These are phyloP conservation scores for Apiospora kogelbergensis DNA, from an alignment of 2,329 filamentous ascomycete species.

Conservation along the genomic window DNA sequence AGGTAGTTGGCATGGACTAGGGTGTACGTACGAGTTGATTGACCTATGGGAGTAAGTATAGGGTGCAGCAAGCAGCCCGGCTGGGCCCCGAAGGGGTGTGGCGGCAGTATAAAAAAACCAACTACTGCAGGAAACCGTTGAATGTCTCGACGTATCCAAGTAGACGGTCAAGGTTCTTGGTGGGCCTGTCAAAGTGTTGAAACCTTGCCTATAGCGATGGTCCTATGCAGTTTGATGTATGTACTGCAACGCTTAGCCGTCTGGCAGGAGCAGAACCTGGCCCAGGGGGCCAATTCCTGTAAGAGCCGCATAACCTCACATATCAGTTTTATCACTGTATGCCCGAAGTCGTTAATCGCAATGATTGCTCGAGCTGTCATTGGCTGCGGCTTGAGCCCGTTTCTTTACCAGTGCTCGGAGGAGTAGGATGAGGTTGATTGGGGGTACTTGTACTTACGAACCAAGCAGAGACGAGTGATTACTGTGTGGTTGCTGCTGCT, in stretches of 20 bases:
- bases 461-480: neutral
- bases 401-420: neutral
- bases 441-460: neutral
- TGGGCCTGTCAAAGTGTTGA: neutral
- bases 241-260: neutral
- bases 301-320: slow-evolving; percentile 5
- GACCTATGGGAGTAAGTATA: neutral
- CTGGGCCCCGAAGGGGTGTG: neutral
- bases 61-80: neutral
- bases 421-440: neutral
- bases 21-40: neutral
- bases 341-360: neutral
- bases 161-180: neutral
- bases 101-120: neutral
- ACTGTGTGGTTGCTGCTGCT: neutral
- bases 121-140: neutral
- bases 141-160: neutral
- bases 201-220: neutral
- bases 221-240: slow-evolving; percentile 1
- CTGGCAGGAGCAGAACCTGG: neutral
- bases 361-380: neutral
- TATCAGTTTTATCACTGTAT: neutral
- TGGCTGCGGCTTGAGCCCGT: neutral
- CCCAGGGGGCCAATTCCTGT: neutral
- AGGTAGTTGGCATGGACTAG: neutral